Evolutionary conservation across 176 grass and related monocot genomes (phyloP).

Genomic region (Eragrostis curvula): DNA sequence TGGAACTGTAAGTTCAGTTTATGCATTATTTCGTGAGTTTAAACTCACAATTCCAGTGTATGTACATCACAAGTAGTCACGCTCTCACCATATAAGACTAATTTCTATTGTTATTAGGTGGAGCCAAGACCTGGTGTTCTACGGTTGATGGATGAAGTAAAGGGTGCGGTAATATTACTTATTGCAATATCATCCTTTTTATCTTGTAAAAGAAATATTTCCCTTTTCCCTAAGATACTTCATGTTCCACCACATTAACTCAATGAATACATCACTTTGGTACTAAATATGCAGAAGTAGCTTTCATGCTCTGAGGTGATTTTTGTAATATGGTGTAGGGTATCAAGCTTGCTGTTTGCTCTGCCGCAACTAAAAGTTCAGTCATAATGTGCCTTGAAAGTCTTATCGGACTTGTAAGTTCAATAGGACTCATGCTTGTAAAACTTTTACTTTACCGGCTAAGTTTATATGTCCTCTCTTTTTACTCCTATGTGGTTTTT

Average conservation of each 20-base stretch:
- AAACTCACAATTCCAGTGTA: neutral
- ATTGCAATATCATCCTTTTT: neutral
- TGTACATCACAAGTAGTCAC: neutral
- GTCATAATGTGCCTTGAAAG: conserved; percentile 85
- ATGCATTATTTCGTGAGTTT: neutral
- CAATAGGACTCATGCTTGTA: conserved; percentile 4
- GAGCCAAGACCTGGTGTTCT: conserved; percentile 85
- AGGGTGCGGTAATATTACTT: conserved; percentile 87
- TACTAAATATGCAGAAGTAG: neutral
- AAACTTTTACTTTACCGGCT: neutral
- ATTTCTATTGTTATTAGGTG: conserved; percentile 62
- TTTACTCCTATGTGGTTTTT: conserved; percentile 36
- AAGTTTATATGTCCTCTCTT: conserved; percentile 11
- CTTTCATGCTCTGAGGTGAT: conserved; percentile 9
- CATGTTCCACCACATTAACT: conserved; percentile 9
- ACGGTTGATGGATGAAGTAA: conserved; percentile 92
- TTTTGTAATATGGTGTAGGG: conserved; percentile 62
- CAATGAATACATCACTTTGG: neutral
- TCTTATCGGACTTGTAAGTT: conserved; percentile 95
- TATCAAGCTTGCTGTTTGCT: conserved; percentile 97
- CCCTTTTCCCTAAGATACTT: neutral
- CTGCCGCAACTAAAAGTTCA: conserved; percentile 98
- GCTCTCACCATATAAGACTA: conserved; percentile 6
- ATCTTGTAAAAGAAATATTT: neutral
- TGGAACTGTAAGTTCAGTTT: conserved; percentile 72